Conservation (phyloP, 2,329 filamentous ascomycete genomes). For the Alternaria triticina region DNA sequence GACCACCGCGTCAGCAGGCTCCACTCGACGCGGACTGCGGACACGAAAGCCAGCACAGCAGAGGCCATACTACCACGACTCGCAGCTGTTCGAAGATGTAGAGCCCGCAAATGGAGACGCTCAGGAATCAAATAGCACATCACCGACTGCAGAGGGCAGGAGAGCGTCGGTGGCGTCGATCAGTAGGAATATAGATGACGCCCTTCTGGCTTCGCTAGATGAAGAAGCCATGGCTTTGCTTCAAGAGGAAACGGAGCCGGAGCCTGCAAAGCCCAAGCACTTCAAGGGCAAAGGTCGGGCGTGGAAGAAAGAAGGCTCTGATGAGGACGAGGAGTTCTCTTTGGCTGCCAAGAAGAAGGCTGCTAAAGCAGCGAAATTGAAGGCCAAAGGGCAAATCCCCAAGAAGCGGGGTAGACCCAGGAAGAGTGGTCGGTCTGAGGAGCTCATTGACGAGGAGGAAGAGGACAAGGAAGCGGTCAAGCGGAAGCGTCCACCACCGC, state of each 20-base stretch:
- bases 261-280: conserved; percentile 25
- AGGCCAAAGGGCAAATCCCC: conserved; percentile 17
- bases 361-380: conserved; percentile 21
- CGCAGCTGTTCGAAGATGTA: conserved; percentile 37
- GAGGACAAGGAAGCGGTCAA: conserved; percentile 13
- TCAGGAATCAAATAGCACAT: neutral
- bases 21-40: conserved; percentile 40
- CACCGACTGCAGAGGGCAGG: conserved; percentile 15
- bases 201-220: conserved; percentile 15
- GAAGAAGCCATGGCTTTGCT: conserved; percentile 21
- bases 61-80: conserved; percentile 43
- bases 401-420: conserved; percentile 29
- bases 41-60: conserved; percentile 44
- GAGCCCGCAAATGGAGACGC: conserved; percentile 13
- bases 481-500: conserved; percentile 17
- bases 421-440: conserved; percentile 28
- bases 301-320: conserved; percentile 41
- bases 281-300: conserved; percentile 43
- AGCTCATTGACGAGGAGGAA: conserved; percentile 21
- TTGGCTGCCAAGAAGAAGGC: conserved; percentile 28
- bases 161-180: conserved; percentile 20
- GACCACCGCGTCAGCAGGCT: conserved; percentile 21
- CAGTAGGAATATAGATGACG: conserved; percentile 15
- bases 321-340: conserved; percentile 40
- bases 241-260: conserved; percentile 16